These are phyloP conservation scores for Podospora fimiseda DNA, from an alignment of 495 filamentous ascomycete species.

Conservation along the genomic window DNA sequence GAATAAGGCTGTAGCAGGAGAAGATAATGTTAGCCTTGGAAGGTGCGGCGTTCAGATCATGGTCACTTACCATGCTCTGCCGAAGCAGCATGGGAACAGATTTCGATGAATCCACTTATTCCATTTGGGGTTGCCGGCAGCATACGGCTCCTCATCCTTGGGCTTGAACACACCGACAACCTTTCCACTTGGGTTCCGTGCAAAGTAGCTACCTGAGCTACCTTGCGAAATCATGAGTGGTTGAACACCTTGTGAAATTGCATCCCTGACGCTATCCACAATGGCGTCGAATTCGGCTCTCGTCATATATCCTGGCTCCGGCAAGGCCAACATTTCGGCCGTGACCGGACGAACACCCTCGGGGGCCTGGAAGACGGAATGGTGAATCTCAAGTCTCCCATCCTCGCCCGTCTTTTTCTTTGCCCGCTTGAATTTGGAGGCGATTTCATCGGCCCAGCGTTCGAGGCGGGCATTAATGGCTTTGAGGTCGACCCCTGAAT, in stretches of 20 bases:
- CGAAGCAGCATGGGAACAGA: slow-evolving; percentile 95
- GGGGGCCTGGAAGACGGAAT: slow-evolving; percentile 91
- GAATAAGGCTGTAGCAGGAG: slow-evolving; percentile 59
- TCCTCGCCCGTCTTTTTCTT: slow-evolving; percentile 70
- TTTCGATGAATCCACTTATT: slow-evolving; percentile 94
- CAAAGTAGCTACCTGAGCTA: slow-evolving; percentile 97
- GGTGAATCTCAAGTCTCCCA: slow-evolving; percentile 85
- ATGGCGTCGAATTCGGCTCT: slow-evolving; percentile 78
- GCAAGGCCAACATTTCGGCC: slow-evolving; percentile 61
- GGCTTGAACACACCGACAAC: slow-evolving; percentile 98
- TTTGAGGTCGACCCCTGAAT: slow-evolving; percentile 92
- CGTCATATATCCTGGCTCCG: slow-evolving; percentile 52
- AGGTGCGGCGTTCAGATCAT: too few species aligned
- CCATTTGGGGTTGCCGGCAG: slow-evolving; percentile 86
- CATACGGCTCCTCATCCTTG: slow-evolving; percentile 98
- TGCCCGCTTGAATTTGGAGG: slow-evolving; percentile 88
- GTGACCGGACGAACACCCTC: slow-evolving; percentile 74
- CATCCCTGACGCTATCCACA: slow-evolving; percentile 81
- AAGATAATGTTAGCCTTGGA: background rate
- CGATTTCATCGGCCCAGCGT: slow-evolving; percentile 96
- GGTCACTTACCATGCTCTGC: slow-evolving; percentile 71
- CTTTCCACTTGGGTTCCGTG: slow-evolving; percentile 81
- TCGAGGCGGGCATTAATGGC: slow-evolving; percentile 96
- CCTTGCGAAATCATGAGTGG: slow-evolving; percentile 95
- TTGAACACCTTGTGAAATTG: slow-evolving; percentile 88